Evolutionary conservation across 495 filamentous ascomycete genomes (phyloP).

Genomic region (Neurospora sp.): DNA sequence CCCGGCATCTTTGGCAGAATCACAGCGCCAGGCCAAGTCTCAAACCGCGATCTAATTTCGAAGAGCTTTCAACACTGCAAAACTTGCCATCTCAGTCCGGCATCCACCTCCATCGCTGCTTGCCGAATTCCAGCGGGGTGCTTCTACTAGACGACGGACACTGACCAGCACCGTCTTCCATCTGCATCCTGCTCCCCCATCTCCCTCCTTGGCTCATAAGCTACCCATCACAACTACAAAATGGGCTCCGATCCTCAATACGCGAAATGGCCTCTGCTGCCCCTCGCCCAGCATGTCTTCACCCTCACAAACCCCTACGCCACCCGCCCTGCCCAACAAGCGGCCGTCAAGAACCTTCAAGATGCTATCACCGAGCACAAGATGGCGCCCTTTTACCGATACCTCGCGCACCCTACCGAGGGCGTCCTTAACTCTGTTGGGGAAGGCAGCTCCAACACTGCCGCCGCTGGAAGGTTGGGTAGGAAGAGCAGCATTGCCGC

Average conservation of each 20-base stretch:
- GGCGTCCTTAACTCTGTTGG: conserved; percentile 75
- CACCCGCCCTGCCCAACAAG: conserved; percentile 53
- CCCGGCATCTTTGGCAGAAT: neutral
- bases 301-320: conserved; percentile 85
- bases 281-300: conserved; percentile 94
- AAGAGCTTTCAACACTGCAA: neutral
- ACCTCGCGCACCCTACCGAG: conserved; percentile 87
- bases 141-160: neutral
- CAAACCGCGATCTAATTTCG: neutral
- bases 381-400: conserved; percentile 94
- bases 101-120: neutral
- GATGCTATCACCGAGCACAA: conserved; percentile 87
- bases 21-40: neutral
- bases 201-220: neutral
- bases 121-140: neutral
- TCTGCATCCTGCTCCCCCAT: conserved; percentile 1
- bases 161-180: neutral
- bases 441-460: conserved; percentile 48
- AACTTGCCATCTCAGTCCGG: neutral
- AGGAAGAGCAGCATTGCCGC: conserved; percentile 51
- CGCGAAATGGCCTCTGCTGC: conserved; percentile 85
- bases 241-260: conserved; percentile 98
- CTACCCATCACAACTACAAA: conserved; percentile 3
- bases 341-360: conserved; percentile 73
- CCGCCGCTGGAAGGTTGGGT: conserved; percentile 32